These are phyloP conservation scores for Penicillium fimorum DNA, from an alignment of 495 filamentous ascomycete genomes.

Conservation along the genomic window DNA sequence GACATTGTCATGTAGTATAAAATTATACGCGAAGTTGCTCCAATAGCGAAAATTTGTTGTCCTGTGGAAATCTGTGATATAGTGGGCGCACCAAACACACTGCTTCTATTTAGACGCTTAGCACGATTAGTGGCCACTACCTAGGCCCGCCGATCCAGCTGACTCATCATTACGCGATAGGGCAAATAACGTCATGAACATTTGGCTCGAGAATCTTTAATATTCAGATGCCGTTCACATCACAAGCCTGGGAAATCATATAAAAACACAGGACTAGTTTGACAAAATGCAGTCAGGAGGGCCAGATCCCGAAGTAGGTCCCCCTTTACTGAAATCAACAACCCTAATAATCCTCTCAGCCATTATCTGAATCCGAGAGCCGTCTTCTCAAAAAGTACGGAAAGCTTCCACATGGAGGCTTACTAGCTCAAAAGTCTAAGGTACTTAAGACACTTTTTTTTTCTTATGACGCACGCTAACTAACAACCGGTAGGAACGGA, in stretches of 20 bases:
- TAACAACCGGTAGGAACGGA: conserved; percentile 24
- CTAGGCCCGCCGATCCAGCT: too few relatives aligned
- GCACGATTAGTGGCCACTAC: too few relatives aligned
- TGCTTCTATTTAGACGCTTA: too few relatives aligned
- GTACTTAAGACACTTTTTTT: conserved; percentile 11
- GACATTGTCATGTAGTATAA: too few relatives aligned
- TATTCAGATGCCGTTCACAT: too few relatives aligned
- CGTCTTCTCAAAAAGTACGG: conserved; percentile 15
- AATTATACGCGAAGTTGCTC: too few relatives aligned
- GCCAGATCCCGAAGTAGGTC: not conserved
- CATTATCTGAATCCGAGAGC: conserved; percentile 13
- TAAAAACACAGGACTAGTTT: not conserved
- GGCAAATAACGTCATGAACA: too few relatives aligned
- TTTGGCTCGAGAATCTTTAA: too few relatives aligned
- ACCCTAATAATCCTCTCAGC: conserved; percentile 4
- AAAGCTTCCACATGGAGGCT: conserved; percentile 16
- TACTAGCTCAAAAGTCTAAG: conserved; percentile 16
- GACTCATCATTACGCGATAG: too few relatives aligned
- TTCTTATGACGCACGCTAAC: conserved; percentile 3
- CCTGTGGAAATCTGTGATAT: too few relatives aligned
- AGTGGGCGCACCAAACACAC: too few relatives aligned
- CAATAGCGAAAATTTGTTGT: too few relatives aligned
- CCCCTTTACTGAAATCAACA: not conserved
- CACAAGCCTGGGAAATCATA: not conserved
- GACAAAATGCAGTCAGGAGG: conserved; percentile 1